Percentiles rank a stretch among this genome's conserved stretches.
Conservation (phyloP, 176 grass and related monocot genomes). For the Bolboschoenus planiculmis region DNA sequence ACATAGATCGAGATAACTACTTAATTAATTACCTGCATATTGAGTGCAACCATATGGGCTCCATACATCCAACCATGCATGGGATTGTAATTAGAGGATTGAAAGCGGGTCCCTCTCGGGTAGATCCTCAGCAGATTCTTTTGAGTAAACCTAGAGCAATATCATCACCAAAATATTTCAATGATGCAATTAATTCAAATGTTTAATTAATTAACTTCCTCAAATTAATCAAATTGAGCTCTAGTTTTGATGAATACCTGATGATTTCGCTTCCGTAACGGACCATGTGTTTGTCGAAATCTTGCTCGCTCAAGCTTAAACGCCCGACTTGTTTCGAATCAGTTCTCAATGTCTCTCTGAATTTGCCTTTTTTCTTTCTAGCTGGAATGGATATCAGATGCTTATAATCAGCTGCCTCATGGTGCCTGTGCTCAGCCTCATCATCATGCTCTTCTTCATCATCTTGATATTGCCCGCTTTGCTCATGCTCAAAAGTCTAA, state of each 20-base stretch:
- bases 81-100: constrained; percentile 73
- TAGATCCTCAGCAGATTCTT: constrained; percentile 63
- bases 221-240: background rate
- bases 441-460: constrained; percentile 39
- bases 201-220: too few relatives aligned
- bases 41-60: constrained; percentile 77
- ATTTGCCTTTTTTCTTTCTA: constrained; percentile 51
- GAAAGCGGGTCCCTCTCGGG: constrained; percentile 46
- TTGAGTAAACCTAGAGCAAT: constrained; percentile 65
- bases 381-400: constrained; percentile 55
- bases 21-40: constrained; percentile 58
- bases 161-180: background rate
- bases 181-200: background rate
- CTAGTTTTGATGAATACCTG: constrained; percentile 27
- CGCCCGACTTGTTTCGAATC: constrained; percentile 43
- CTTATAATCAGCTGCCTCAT: constrained; percentile 35
- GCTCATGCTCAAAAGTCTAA: constrained; percentile 26
- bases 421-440: constrained; percentile 30
- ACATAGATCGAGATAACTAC: constrained; percentile 1
- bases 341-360: constrained; percentile 40
- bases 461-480: constrained; percentile 14
- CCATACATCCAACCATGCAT: constrained; percentile 63
- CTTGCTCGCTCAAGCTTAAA: constrained; percentile 62
- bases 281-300: constrained; percentile 44
- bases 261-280: constrained; percentile 46